Evolutionary conservation across 306 rosid genomes (phyloP), one percentile per base, ranked within the genome.

Genomic region (Dalbergia cultrata): DNA sequence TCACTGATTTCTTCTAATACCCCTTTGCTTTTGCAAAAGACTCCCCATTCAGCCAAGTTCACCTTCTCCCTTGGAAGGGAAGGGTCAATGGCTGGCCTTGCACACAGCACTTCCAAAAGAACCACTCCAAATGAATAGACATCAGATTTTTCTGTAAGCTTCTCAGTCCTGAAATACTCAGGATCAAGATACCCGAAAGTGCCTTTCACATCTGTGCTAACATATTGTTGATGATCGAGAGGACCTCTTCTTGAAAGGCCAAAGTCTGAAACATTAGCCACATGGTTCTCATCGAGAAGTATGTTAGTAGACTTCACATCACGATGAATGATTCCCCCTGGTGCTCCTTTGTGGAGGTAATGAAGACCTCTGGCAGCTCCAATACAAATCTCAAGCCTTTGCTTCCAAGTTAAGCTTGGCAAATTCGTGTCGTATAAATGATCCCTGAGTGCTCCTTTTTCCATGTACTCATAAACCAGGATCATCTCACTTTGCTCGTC

Each of bases 341-440:
- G 60, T 52, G 91, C 76, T 83, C 94, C 90, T 57, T 94, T 92
- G 64, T 92, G 97, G 57, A 92, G 97, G 77, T 92, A 92, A 84
- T 92, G 94, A 67, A 92, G 88, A 37, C 94, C 97, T 82, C 84
- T 88, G 22, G 94, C 94, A n/a, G 97, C 89, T 89, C 97, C 97
- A 14, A 90, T 83, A 67, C 97, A 90, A 31, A 88, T 85, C 72
- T 87, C 92, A 65, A 92, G 91, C 88, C 94, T 85, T 59, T 82
- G 86, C 78, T 74, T 87, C 94, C 94, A 90, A 72, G 84, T 83
- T 39, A 92, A 84, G 70, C 88, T 35, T 4, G 85, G 79, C 78
- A 49, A 68, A 70, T 70, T 70, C 70, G 62, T 83, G 84, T 11
- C 89, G 85, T 39, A 88, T 45, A 92, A 77, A 85, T 87, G 92